These are phyloP conservation scores for Vicia villosa DNA, from an alignment of 306 rosid genomes.

Conservation along the genomic window DNA sequence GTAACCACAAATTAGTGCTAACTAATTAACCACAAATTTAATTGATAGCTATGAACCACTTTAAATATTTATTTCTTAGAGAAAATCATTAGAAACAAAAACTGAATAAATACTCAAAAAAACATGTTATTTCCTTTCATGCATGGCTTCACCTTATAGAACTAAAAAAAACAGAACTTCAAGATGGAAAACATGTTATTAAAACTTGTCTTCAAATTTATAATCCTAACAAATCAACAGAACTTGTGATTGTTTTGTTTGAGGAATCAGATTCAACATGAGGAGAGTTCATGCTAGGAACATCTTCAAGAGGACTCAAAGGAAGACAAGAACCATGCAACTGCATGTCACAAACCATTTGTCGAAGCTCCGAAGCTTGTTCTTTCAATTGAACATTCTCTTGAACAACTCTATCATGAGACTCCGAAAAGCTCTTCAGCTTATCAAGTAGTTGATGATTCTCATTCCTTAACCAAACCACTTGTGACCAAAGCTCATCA, in stretches of 20 bases:
- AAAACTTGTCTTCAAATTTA: constrained; percentile 34
- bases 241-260: constrained; percentile 46
- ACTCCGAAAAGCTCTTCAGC: constrained; percentile 67
- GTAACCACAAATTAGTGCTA: not conserved
- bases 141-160: constrained; percentile 47
- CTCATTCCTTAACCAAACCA: constrained; percentile 86
- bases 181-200: constrained; percentile 33
- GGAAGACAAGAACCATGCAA: constrained; percentile 57
- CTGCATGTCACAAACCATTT: constrained; percentile 71
- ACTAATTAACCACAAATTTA: not conserved
- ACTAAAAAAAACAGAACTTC: constrained; percentile 32
- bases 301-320: constrained; percentile 63
- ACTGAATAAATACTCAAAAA: constrained; percentile 39
- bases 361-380: constrained; percentile 76
- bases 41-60: constrained; percentile 27
- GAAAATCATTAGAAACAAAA: constrained; percentile 10
- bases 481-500: constrained; percentile 97
- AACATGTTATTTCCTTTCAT: constrained; percentile 49
- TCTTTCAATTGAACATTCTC: constrained; percentile 84
- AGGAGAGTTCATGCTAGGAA: constrained; percentile 43
- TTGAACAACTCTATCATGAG: constrained; percentile 60
- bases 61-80: constrained; percentile 10
- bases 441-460: constrained; percentile 75
- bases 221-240: constrained; percentile 54
- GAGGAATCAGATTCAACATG: constrained; percentile 40